phyloP scores from a whole-genome alignment of 371 early-diverging fungal species.

The Rhizopus stolonifer region DNA sequence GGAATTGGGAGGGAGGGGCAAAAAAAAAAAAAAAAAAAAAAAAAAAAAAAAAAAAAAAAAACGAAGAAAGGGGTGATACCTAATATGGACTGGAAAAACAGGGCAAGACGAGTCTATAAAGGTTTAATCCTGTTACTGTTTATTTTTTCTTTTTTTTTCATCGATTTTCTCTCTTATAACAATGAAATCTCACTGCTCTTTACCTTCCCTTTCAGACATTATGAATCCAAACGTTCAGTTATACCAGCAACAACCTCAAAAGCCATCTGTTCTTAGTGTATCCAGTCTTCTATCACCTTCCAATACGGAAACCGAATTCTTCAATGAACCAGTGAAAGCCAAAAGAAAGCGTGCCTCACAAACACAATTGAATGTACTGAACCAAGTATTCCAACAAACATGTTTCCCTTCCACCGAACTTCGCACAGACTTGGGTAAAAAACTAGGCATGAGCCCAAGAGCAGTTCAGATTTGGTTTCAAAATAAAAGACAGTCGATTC shows the following conservation, averaged over 20 bases:
- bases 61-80: no score
- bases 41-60: no score
- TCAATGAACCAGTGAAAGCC: slow-evolving; percentile 34
- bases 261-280: slow-evolving; percentile 4
- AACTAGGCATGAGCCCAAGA: slow-evolving; percentile 81
- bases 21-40: no score
- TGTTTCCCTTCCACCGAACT: slow-evolving; percentile 70
- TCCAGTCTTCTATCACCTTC: slow-evolving; percentile 5
- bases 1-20: no score
- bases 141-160: no score
- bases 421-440: slow-evolving; percentile 79
- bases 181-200: background rate
- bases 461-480: slow-evolving; percentile 97
- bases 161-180: no score
- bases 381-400: slow-evolving; percentile 54
- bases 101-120: no score
- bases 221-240: no score
- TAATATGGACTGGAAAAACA: background rate
- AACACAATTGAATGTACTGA: slow-evolving; percentile 48
- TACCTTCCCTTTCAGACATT: no score
- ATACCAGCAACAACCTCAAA: no score
- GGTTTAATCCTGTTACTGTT: no score
- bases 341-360: slow-evolving; percentile 53
- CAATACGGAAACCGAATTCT: background rate
- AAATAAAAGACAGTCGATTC: slow-evolving; percentile 75